Conservation (phyloP, 345 rosid species). For the Bruguiera parviflora region DNA sequence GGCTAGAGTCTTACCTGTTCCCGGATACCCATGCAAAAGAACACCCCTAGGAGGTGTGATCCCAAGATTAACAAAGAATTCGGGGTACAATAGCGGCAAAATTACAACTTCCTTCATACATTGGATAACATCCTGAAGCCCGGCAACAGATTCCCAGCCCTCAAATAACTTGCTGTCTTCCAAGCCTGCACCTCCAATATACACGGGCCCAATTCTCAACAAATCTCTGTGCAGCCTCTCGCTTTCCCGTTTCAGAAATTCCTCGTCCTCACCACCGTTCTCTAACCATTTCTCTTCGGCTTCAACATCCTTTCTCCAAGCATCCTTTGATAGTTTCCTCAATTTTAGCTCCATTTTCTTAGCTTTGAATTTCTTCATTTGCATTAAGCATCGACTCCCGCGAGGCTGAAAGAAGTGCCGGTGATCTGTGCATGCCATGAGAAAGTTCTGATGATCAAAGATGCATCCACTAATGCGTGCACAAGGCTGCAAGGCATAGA, state of each 20-base stretch:
- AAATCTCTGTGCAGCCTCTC: constrained; percentile 90
- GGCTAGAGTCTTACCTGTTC: constrained; percentile 95
- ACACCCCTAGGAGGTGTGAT: constrained; percentile 96
- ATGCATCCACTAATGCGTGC: constrained; percentile 92
- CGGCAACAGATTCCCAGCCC: constrained; percentile 99
- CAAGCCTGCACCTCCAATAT: constrained; percentile 73
- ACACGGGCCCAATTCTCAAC: constrained; percentile 87
- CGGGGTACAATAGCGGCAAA: constrained; percentile 89
- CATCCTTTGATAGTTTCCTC: constrained; percentile 79
- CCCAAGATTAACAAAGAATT: constrained; percentile 84
- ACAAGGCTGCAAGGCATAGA: constrained; percentile 75
- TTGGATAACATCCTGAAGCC: constrained; percentile 83
- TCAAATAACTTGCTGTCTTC: constrained; percentile 53
- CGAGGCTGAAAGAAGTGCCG: constrained; percentile 78
- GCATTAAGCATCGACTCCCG: constrained; percentile 46
- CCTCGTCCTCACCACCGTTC: constrained; percentile 98
- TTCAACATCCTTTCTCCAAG: constrained; percentile 86
- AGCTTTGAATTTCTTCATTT: constrained; percentile 73
- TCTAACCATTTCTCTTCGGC: constrained; percentile 99
- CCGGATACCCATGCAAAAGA: constrained; percentile 97
- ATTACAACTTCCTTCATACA: constrained; percentile 98
- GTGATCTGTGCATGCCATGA: constrained; percentile 96
- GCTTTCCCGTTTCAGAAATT: constrained; percentile 93
- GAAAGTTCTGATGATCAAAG: constrained; percentile 96
- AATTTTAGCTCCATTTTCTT: constrained; percentile 72